These are phyloP conservation scores for Termitomyces titanicus DNA, from an alignment of 768 basidiomycete species.

Conservation along the genomic window DNA sequence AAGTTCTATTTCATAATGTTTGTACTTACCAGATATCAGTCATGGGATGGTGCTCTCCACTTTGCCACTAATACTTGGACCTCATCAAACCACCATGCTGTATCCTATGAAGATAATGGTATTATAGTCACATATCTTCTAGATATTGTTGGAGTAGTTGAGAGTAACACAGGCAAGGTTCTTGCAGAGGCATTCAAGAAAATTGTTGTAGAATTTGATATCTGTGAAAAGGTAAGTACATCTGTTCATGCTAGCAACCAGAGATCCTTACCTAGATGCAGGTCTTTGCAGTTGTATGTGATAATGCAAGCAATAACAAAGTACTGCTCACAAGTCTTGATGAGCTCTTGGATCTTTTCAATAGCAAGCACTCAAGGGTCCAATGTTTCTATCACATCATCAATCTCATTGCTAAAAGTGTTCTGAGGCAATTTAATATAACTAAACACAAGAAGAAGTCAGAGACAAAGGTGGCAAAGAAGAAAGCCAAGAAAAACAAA, in stretches of 20 bases:
- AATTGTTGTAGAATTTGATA: slow-evolving; percentile 25
- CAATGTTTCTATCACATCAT: slow-evolving; percentile 22
- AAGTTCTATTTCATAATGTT: not conserved
- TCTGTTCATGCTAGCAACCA: not conserved
- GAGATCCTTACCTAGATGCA: not conserved
- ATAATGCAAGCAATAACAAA: slow-evolving; percentile 2
- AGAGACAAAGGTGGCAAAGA: not conserved
- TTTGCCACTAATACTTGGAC: slow-evolving; percentile 34
- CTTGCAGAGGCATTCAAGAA: slow-evolving; percentile 16
- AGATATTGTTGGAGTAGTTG: slow-evolving; percentile 29
- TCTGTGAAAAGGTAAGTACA: slow-evolving; percentile 23
- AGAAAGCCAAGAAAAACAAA: not conserved
- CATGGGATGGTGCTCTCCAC: slow-evolving; percentile 9
- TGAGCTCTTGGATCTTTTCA: not conserved
- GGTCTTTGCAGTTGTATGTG: not conserved
- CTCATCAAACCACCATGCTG: slow-evolving; percentile 28
- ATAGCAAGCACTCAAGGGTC: slow-evolving; percentile 15
- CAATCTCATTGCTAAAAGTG: not conserved
- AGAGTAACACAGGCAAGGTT: not conserved
- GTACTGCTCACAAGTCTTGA: not conserved
- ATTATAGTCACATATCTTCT: slow-evolving; percentile 20
- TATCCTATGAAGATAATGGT: slow-evolving; percentile 26
- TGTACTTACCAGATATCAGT: not conserved
- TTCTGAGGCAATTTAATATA: slow-evolving; percentile 11
- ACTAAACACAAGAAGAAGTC: slow-evolving; percentile 25